Conservation (phyloP, 2,329 filamentous ascomycete species). For the Fusarium euwallaceae region DNA sequence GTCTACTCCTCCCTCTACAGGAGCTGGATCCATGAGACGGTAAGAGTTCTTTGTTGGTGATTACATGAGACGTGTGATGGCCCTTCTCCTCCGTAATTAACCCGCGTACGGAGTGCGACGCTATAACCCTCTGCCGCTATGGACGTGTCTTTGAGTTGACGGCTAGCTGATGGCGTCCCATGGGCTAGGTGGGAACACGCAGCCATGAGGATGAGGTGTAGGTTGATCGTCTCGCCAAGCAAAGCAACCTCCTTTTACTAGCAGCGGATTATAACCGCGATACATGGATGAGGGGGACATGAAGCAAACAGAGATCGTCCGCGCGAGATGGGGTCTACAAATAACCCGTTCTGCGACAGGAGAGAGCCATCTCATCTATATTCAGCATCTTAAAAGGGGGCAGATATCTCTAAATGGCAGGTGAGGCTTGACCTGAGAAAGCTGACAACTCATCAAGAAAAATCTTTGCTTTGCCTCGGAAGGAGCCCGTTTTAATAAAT, state of each 20-base stretch:
- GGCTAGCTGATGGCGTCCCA: conserved; percentile 28
- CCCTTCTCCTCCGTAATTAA: conserved; percentile 23
- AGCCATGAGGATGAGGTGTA: conserved; percentile 22
- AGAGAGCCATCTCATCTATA: conserved; percentile 6
- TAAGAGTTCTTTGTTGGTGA: conserved; percentile 32
- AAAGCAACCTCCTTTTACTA: conserved; percentile 44
- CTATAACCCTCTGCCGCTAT: conserved; percentile 20
- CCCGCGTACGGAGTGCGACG: conserved; percentile 12
- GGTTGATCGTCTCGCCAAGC: conserved; percentile 31
- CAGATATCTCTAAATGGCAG: conserved; percentile 24
- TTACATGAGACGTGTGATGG: conserved; percentile 31
- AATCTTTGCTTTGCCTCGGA: conserved; percentile 12
- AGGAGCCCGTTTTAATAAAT: conserved; percentile 3
- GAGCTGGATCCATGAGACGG: conserved; percentile 30
- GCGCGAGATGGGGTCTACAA: conserved; percentile 31
- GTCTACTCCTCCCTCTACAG: conserved; percentile 1
- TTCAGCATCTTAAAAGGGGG: conserved; percentile 25
- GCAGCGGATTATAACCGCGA: conserved; percentile 39
- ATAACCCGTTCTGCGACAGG: conserved; percentile 17
- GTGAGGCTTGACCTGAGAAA: conserved; percentile 31
- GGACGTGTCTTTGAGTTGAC: conserved; percentile 17
- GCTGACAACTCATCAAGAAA: conserved; percentile 31
- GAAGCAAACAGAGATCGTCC: conserved; percentile 42
- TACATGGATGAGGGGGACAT: conserved; percentile 30
- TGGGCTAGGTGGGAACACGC: conserved; percentile 16